Evolutionary conservation across 345 rosid genomes (phyloP).

Genomic region (Rubroshorea leprosula): DNA sequence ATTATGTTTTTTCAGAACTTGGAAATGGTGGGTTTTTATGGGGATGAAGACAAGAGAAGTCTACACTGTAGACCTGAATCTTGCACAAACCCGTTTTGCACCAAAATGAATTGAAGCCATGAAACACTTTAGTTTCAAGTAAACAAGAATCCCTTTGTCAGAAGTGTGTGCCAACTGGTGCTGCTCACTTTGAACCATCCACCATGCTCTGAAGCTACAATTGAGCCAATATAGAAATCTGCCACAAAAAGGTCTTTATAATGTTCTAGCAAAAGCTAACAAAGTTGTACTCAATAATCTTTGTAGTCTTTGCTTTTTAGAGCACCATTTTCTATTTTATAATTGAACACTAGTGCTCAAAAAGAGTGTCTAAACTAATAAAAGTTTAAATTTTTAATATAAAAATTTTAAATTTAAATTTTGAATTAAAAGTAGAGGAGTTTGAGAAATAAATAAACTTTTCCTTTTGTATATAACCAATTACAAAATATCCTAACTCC

Average conservation of each 20-base stretch:
- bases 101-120: not conserved
- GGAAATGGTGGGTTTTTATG: not conserved
- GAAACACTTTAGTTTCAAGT: not conserved
- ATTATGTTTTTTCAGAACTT: not conserved
- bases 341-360: too few relatives aligned
- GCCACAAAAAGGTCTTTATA: not conserved
- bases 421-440: too few relatives aligned
- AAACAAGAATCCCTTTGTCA: not conserved
- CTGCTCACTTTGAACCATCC: not conserved
- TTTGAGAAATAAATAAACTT: too few relatives aligned
- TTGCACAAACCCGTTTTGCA: not conserved
- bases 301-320: too few relatives aligned
- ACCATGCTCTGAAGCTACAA: not conserved
- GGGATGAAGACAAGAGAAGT: not conserved
- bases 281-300: too few relatives aligned
- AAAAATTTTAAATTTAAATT: too few relatives aligned
- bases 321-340: too few relatives aligned
- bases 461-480: too few relatives aligned
- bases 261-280: not conserved
- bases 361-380: too few relatives aligned
- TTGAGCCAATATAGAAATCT: not conserved
- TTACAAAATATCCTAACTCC: too few relatives aligned
- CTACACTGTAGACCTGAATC: not conserved
- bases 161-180: not conserved
- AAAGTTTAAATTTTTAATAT: too few relatives aligned